phyloP scores from a whole-genome alignment of 169 alveolate species.

The Plasmodium sp. region DNA sequence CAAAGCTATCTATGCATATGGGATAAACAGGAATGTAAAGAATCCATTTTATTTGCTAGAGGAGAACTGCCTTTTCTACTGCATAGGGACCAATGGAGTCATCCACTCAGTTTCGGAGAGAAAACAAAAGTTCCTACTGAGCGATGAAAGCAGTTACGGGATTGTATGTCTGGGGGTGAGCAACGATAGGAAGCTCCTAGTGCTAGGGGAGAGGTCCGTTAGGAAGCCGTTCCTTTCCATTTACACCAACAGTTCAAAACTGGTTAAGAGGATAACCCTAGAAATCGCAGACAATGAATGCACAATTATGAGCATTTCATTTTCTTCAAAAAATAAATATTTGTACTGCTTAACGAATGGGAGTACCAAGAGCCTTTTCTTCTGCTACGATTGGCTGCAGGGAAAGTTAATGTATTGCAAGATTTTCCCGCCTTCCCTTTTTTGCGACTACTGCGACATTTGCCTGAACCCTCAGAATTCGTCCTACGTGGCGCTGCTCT shows the following conservation, averaged over 20 bases:
- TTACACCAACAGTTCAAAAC: conserved; percentile 12
- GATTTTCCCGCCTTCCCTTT: conserved; percentile 25
- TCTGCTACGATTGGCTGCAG: conserved; percentile 67
- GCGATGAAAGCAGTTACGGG: conserved; percentile 68
- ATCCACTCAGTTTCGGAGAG: conserved; percentile 36
- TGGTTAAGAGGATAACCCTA: conserved; percentile 30
- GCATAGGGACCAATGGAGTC: conserved; percentile 68
- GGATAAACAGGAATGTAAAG: conserved; percentile 38
- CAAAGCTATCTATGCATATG: conserved; percentile 69
- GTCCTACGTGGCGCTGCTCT: conserved; percentile 37
- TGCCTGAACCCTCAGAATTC: conserved; percentile 37
- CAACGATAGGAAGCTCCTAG: conserved; percentile 52
- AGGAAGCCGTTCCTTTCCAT: conserved; percentile 56
- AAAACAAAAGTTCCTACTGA: conserved; percentile 38
- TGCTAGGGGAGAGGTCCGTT: conserved; percentile 59
- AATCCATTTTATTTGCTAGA: conserved; percentile 57
- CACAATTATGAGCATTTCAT: conserved; percentile 32
- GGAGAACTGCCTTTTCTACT: conserved; percentile 38
- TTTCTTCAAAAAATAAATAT: conserved; percentile 72
- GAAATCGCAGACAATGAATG: conserved; percentile 62
- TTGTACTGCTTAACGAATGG: conserved; percentile 70
- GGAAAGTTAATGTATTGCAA: conserved; percentile 57
- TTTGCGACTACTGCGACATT: conserved; percentile 38
- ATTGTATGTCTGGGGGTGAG: conserved; percentile 60
- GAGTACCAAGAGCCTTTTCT: conserved; percentile 63